phyloP scores from a whole-genome alignment of 2,329 filamentous ascomycete species.

The Colletotrichum salicis region DNA sequence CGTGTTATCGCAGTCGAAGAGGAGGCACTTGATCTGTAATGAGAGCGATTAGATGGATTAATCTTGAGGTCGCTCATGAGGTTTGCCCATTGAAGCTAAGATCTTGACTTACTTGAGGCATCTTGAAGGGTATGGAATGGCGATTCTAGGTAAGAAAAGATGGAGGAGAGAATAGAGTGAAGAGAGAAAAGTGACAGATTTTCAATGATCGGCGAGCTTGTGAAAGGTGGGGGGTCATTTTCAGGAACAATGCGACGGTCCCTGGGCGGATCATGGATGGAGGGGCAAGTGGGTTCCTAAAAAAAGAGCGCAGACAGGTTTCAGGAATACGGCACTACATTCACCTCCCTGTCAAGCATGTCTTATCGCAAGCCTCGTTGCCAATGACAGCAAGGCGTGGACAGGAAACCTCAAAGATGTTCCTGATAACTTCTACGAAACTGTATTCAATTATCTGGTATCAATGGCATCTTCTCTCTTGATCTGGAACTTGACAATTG shows the following conservation, averaged over 20 bases:
- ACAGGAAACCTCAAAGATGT: not conserved
- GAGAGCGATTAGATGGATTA: not conserved
- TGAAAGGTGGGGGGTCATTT: conserved; percentile 23
- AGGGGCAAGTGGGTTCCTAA: conserved; percentile 28
- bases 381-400: not conserved
- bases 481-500: too few species aligned
- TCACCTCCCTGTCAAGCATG: not conserved
- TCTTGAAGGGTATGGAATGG: conserved; percentile 39
- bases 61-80: not conserved
- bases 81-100: not conserved
- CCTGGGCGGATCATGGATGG: conserved; percentile 27
- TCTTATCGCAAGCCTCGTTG: not conserved
- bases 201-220: conserved; percentile 31
- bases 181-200: conserved; percentile 24
- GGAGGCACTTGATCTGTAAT: conserved; percentile 73
- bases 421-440: not conserved
- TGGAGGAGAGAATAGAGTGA: not conserved
- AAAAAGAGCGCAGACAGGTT: conserved; percentile 36
- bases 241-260: conserved; percentile 26
- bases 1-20: conserved; percentile 89
- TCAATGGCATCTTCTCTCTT: not conserved
- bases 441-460: not conserved
- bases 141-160: not conserved
- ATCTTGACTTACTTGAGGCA: conserved; percentile 44
- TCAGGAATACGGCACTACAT: conserved; percentile 18